Percentiles rank a stretch among this genome's conserved stretches.
Conservation (phyloP, 2,329 filamentous ascomycete genomes). For the Aspergillus piperis region DNA sequence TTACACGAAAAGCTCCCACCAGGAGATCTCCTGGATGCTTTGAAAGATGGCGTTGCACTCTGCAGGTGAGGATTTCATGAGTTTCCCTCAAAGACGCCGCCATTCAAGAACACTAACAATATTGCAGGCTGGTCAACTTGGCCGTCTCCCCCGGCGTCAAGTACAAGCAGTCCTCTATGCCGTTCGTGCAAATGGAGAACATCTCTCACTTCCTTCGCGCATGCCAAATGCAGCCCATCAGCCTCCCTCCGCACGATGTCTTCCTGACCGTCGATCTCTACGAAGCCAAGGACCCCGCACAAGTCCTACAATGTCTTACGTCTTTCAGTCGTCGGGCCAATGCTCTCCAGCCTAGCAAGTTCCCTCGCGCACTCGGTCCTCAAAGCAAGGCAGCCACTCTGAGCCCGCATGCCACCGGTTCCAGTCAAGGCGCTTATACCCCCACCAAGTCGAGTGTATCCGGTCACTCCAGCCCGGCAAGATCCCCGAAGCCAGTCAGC, state of each 20-base stretch:
- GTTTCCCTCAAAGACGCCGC: too few species aligned
- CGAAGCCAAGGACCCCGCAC: constrained; percentile 92
- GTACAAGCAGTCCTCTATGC: constrained; percentile 92
- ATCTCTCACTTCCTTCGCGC: constrained; percentile 93
- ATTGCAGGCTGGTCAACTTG: constrained; percentile 74
- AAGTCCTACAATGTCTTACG: constrained; percentile 88
- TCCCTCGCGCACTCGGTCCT: constrained; percentile 75
- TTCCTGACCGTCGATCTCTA: constrained; percentile 97
- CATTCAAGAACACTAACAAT: constrained; percentile 21
- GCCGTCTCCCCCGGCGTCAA: constrained; percentile 75
- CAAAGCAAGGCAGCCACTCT: constrained; percentile 62
- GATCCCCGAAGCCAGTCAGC: constrained; percentile 64
- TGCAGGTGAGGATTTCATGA: constrained; percentile 67
- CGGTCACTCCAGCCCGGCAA: constrained; percentile 65
- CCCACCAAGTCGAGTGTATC: constrained; percentile 43
- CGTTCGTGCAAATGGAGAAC: constrained; percentile 99
- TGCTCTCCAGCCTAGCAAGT: constrained; percentile 68
- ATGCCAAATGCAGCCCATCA: constrained; percentile 81
- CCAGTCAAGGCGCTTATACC: constrained; percentile 51
- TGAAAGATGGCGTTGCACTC: constrained; percentile 88
- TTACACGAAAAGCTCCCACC: constrained; percentile 72
- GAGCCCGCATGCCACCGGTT: constrained; percentile 69
- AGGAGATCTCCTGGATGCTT: constrained; percentile 76
- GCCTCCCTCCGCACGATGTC: constrained; percentile 87
- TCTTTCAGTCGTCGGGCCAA: constrained; percentile 90